These are phyloP conservation scores for Hymenoscyphus fraxineus DNA, from an alignment of 2,329 filamentous ascomycete genomes.

Conservation along the genomic window DNA sequence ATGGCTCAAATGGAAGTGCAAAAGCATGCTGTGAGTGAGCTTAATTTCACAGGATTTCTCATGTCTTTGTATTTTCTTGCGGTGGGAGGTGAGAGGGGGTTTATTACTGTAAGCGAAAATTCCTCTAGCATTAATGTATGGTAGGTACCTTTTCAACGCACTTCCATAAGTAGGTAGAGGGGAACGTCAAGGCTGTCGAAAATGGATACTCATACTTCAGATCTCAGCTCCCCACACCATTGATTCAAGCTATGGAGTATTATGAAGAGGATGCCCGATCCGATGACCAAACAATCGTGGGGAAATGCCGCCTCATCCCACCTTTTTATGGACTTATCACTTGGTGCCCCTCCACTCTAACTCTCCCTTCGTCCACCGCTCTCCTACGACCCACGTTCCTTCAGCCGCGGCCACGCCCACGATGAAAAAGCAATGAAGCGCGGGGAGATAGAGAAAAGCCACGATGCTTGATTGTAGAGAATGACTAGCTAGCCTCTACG, in stretches of 20 bases:
- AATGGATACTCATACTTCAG: too few species aligned
- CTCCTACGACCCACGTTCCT: background rate
- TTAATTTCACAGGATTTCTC: too few species aligned
- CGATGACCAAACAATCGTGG: background rate
- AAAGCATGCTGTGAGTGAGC: too few species aligned
- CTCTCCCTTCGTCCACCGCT: background rate
- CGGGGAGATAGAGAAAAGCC: background rate
- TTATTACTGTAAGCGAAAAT: too few species aligned
- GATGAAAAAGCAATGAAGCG: background rate
- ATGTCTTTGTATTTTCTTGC: too few species aligned
- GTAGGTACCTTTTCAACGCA: too few species aligned
- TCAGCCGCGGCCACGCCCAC: background rate
- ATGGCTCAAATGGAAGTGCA: too few species aligned
- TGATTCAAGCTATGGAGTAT: background rate
- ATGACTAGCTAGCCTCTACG: background rate
- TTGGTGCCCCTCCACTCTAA: background rate
- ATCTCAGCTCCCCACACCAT: background rate
- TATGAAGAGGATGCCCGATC: background rate
- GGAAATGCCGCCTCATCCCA: background rate
- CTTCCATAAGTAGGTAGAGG: too few species aligned
- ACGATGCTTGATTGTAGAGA: background rate
- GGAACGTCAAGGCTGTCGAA: too few species aligned
- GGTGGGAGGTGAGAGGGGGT: too few species aligned
- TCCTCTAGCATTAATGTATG: too few species aligned
- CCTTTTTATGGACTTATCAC: background rate